Evolutionary conservation across 805 yeast species (phyloP).

Genomic region (Zygoascus tannicola): DNA sequence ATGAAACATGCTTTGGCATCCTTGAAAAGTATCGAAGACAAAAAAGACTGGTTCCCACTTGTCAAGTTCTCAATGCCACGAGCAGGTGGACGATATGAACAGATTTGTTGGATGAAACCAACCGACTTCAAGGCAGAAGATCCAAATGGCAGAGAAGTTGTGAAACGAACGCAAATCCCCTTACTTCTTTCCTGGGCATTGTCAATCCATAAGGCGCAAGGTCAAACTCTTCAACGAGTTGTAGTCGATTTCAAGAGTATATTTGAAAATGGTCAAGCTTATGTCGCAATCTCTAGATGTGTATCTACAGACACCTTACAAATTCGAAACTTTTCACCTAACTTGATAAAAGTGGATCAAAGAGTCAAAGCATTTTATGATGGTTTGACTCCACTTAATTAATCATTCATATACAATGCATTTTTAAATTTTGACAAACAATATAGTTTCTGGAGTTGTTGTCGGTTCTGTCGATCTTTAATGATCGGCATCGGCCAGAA

Average conservation of each 20-base stretch:
- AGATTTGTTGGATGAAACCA: not conserved
- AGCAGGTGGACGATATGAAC: not conserved
- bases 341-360: conserved; percentile 58
- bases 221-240: conserved; percentile 72
- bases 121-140: conserved; percentile 37
- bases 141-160: conserved; percentile 56
- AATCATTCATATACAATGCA: too few relatives aligned
- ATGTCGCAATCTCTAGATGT: conserved; percentile 92
- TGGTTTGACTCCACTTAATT: conserved; percentile 9
- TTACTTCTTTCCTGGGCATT: conserved; percentile 92
- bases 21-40: not conserved
- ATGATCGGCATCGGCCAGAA: too few relatives aligned
- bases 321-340: conserved; percentile 60
- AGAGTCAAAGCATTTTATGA: conserved; percentile 63
- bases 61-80: not conserved
- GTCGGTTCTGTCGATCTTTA: too few relatives aligned
- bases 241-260: conserved; percentile 65
- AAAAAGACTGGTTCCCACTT: not conserved
- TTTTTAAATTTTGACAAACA: too few relatives aligned
- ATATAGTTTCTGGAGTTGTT: too few relatives aligned
- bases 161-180: conserved; percentile 73
- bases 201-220: conserved; percentile 93
- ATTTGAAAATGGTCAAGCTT: conserved; percentile 91
- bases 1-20: not conserved
- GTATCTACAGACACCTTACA: conserved; percentile 71